These are phyloP conservation scores for Stellera chamaejasme DNA, from an alignment of 345 rosid species.

Conservation along the genomic window DNA sequence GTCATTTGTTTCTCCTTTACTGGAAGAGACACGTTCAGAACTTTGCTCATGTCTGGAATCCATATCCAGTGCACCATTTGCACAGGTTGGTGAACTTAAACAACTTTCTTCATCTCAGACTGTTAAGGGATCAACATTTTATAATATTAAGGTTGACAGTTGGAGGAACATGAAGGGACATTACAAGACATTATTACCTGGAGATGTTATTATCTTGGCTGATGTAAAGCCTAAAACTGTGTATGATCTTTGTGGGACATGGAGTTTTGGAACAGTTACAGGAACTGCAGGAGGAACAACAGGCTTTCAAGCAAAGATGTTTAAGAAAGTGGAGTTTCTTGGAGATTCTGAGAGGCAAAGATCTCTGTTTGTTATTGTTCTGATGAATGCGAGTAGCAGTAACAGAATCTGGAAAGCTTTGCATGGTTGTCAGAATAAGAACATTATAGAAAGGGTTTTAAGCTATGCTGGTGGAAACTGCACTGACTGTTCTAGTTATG, in stretches of 20 bases:
- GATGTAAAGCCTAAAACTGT: constrained; percentile 24
- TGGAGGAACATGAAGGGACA: constrained; percentile 34
- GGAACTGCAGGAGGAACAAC: neutral
- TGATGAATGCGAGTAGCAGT: constrained; percentile 24
- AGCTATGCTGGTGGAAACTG: constrained; percentile 18
- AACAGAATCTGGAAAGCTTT: constrained; percentile 31
- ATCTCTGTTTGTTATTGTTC: constrained; percentile 20
- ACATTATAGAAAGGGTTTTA: constrained; percentile 19
- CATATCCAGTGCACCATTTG: constrained; percentile 26
- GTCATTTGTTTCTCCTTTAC: constrained; percentile 25
- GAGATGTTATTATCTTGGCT: constrained; percentile 31
- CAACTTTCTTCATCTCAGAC: too few species aligned
- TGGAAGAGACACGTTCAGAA: constrained; percentile 24
- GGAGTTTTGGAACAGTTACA: constrained; percentile 20
- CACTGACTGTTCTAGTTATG: constrained; percentile 6
- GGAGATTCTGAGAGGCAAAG: neutral
- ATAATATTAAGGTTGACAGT: constrained; percentile 17
- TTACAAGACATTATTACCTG: constrained; percentile 31
- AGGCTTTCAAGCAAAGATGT: constrained; percentile 16
- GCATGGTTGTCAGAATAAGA: constrained; percentile 19
- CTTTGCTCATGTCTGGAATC: constrained; percentile 18
- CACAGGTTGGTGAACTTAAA: constrained; percentile 10
- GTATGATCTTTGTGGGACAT: constrained; percentile 29
- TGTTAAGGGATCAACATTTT: neutral
- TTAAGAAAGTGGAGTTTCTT: constrained; percentile 1